These are phyloP conservation scores for Sphagnum magellanicum DNA, from an alignment of 228 moss, liverwort and hornwort genomes.

Conservation along the genomic window DNA sequence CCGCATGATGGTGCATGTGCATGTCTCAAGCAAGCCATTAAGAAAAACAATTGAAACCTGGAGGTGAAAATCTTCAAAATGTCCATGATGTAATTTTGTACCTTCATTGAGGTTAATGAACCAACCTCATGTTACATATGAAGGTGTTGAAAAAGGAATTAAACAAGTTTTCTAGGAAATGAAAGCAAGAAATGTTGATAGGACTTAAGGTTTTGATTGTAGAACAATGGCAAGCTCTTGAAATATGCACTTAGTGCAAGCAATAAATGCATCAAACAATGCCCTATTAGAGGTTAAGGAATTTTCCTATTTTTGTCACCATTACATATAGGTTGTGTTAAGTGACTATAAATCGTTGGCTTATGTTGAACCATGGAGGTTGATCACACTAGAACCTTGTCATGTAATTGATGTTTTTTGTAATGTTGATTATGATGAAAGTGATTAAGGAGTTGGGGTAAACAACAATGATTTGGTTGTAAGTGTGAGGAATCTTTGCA, in stretches of 20 bases:
- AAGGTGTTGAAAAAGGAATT: too few relatives aligned
- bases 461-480: not conserved
- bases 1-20: too few relatives aligned
- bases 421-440: not conserved
- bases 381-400: slow-evolving; percentile 1
- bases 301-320: not conserved
- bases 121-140: too few relatives aligned
- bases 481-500: not conserved
- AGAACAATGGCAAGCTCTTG: not conserved
- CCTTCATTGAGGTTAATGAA: too few relatives aligned
- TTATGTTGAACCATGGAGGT: not conserved
- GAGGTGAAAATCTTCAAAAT: too few relatives aligned
- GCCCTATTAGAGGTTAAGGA: not conserved
- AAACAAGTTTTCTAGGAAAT: not conserved
- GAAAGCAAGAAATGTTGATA: not conserved
- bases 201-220: not conserved
- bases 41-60: too few relatives aligned
- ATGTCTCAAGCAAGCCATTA: too few relatives aligned
- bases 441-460: too few relatives aligned
- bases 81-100: too few relatives aligned
- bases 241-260: not conserved
- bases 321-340: not conserved
- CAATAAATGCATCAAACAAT: not conserved
- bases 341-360: not conserved
- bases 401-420: not conserved